Evolutionary conservation across 1,284 basidiomycete genomes (phyloP).

Genomic region (Hortiboletus rubellus): DNA sequence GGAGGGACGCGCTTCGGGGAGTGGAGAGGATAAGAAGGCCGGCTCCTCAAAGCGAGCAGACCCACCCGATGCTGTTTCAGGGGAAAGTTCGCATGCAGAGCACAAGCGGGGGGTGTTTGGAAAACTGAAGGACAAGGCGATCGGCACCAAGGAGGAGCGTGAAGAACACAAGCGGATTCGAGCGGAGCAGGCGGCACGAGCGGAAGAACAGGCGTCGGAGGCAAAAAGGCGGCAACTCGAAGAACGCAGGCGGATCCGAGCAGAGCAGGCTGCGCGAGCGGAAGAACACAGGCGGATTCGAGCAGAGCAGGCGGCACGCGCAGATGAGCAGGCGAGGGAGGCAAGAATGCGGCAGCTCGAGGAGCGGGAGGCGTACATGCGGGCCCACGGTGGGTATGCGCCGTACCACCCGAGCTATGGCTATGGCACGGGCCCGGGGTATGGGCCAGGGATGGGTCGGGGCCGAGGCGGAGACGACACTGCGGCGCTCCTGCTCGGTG

Average conservation of each 20-base stretch:
- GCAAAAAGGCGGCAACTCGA: constrained; percentile 19
- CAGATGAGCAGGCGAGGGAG: constrained; percentile 13
- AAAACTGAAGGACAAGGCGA: constrained; percentile 60
- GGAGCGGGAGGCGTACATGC: constrained; percentile 34
- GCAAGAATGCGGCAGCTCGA: constrained; percentile 18
- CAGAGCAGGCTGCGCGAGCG: constrained; percentile 36
- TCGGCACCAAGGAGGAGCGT: constrained; percentile 64
- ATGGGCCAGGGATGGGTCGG: background rate
- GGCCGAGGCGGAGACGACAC: constrained; percentile 8
- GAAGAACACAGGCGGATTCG: constrained; percentile 39
- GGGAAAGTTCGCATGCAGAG: constrained; percentile 8
- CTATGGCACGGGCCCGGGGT: no score
- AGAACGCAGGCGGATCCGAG: constrained; percentile 32
- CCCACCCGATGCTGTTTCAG: background rate
- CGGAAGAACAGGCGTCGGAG: constrained; percentile 14
- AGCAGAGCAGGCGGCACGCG: constrained; percentile 36
- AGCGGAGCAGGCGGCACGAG: constrained; percentile 36
- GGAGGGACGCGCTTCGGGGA: constrained; percentile 33
- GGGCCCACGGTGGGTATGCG: constrained; percentile 35
- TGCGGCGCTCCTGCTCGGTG: constrained; percentile 44
- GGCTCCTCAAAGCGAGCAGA: background rate
- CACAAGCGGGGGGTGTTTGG: constrained; percentile 55
- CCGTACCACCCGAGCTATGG: constrained; percentile 28
- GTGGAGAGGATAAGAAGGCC: constrained; percentile 7
- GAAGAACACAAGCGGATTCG: constrained; percentile 45